These are phyloP conservation scores for Curvularia spicifera DNA, from an alignment of 2,329 filamentous ascomycete genomes.

Conservation along the genomic window DNA sequence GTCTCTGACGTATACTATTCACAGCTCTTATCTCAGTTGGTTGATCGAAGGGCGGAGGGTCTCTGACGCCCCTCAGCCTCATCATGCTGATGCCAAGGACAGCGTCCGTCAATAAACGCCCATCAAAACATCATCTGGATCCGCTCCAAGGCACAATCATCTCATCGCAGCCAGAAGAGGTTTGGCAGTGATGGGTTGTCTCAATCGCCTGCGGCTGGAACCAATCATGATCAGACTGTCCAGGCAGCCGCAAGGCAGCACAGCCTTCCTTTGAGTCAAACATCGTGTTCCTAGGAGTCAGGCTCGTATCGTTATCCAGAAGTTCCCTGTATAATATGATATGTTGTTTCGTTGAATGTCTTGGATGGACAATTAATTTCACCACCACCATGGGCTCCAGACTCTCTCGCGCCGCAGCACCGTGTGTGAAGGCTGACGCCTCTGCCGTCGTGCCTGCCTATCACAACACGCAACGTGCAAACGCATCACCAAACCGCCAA, in stretches of 20 bases:
- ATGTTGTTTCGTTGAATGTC: not conserved
- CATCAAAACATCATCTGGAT: not conserved
- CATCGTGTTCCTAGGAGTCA: constrained; percentile 26
- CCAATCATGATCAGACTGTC: constrained; percentile 27
- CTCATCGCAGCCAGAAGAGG: not conserved
- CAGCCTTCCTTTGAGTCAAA: constrained; percentile 34
- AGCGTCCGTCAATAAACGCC: constrained; percentile 2
- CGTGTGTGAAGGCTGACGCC: constrained; percentile 27
- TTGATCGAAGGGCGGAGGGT: constrained; percentile 5
- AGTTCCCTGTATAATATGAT: not conserved
- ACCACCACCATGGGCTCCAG: constrained; percentile 36
- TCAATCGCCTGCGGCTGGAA: not conserved
- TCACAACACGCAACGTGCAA: constrained; percentile 20
- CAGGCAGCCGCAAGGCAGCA: constrained; percentile 41
- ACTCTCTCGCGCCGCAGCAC: constrained; percentile 31
- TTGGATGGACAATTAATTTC: not conserved
- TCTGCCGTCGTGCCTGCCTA: constrained; percentile 21
- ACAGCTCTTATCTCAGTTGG: not conserved
- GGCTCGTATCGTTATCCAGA: not conserved
- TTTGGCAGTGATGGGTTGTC: constrained; percentile 10
- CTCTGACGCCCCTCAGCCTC: constrained; percentile 5
- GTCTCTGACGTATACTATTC: not conserved
- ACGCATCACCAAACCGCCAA: constrained; percentile 19
- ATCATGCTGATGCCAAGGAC: not conserved
- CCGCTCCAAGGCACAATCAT: not conserved